These are phyloP conservation scores for Elongisporangium senticosum DNA, from an alignment of 352 stramenopile genomes.

Conservation along the genomic window DNA sequence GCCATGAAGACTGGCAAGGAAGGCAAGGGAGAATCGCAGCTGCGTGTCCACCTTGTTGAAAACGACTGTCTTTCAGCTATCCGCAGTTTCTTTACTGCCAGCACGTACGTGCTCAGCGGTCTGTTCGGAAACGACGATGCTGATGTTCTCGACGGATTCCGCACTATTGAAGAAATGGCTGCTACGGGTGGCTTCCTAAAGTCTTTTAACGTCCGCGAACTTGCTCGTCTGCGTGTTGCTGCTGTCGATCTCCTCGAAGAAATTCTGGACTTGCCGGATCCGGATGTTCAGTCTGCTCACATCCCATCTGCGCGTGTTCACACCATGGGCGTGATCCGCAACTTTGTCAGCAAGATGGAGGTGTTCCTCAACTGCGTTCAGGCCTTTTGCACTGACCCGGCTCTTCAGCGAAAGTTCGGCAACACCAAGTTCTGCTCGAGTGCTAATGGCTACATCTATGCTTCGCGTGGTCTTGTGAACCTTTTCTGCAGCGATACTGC, in stretches of 20 bases:
- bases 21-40: slow-evolving; percentile 72
- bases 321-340: slow-evolving; percentile 78
- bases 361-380: slow-evolving; percentile 59
- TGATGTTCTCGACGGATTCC: slow-evolving; percentile 75
- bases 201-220: slow-evolving; percentile 66
- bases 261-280: slow-evolving; percentile 77
- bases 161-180: slow-evolving; percentile 67
- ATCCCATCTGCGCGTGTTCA: slow-evolving; percentile 59
- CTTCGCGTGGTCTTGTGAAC: slow-evolving; percentile 61
- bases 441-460: slow-evolving; percentile 61
- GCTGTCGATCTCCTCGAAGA: slow-evolving; percentile 74
- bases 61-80: slow-evolving; percentile 79
- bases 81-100: slow-evolving; percentile 79
- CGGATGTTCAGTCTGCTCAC: slow-evolving; percentile 64
- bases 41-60: slow-evolving; percentile 70
- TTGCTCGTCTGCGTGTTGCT: slow-evolving; percentile 51
- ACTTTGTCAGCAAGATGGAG: slow-evolving; percentile 88
- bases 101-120: slow-evolving; percentile 65
- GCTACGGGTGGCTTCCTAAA: slow-evolving; percentile 65
- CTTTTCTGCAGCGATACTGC: slow-evolving; percentile 66
- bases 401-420: slow-evolving; percentile 59
- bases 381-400: slow-evolving; percentile 60
- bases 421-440: slow-evolving; percentile 76
- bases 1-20: slow-evolving; percentile 69
- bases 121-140: slow-evolving; percentile 76